These are phyloP conservation scores for Raphanus raphanistrum DNA, from an alignment of 345 rosid species.

Conservation along the genomic window DNA sequence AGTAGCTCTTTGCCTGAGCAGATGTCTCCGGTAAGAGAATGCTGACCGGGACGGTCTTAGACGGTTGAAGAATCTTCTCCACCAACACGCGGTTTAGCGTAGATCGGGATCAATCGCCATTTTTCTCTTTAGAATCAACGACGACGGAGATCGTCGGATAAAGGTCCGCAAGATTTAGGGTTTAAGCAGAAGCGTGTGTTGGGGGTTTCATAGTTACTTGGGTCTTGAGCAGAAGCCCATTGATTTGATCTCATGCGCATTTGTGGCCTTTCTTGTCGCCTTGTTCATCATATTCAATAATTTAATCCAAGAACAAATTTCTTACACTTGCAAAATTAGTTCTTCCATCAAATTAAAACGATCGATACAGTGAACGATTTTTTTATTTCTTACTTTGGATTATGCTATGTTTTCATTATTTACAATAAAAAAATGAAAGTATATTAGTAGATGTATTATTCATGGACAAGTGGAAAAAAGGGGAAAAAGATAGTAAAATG, in stretches of 20 bases:
- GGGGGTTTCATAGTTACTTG: not conserved
- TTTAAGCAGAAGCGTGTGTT: constrained; percentile 13
- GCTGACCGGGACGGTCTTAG: constrained; percentile 59
- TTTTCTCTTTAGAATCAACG: not conserved
- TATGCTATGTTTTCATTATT: not conserved
- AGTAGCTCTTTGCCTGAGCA: constrained; percentile 61
- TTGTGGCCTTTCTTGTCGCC: not conserved
- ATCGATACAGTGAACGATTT: no score
- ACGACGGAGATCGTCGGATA: constrained; percentile 3
- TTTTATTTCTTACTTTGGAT: not conserved
- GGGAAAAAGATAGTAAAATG: not conserved
- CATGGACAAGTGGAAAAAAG: not conserved
- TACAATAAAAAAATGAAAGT: not conserved
- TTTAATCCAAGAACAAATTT: no score
- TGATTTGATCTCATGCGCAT: not conserved
- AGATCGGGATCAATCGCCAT: constrained; percentile 77
- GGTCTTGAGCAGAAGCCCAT: no score
- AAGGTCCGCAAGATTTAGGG: constrained; percentile 16
- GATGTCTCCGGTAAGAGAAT: constrained; percentile 72
- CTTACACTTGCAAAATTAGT: not conserved
- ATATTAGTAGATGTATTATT: not conserved
- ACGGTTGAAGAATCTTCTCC: constrained; percentile 69
- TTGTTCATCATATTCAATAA: not conserved
- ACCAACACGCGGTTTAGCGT: constrained; percentile 66
- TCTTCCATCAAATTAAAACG: not conserved